A percentile compares a stretch with the other conserved stretches of the same genome.
Evolutionary conservation across 495 filamentous ascomycete genomes (phyloP).

Genomic region (Aspergillus kassunensis): DNA sequence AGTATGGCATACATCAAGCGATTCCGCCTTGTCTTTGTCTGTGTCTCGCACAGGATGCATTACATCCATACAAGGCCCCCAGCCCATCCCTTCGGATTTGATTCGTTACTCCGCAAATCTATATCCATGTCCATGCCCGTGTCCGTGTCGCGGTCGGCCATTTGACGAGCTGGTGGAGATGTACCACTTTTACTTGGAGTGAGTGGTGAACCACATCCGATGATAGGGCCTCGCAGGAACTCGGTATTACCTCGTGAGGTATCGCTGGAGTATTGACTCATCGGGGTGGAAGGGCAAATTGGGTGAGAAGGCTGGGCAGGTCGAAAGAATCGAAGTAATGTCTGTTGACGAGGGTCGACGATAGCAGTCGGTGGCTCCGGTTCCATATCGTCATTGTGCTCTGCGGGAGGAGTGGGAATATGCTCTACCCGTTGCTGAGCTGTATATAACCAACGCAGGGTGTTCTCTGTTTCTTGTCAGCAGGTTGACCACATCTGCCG

Average conservation of each 20-base stretch:
- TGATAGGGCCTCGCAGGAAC: slow-evolving; percentile 18
- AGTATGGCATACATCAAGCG: background rate
- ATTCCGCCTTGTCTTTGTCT: background rate
- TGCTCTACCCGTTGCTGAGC: slow-evolving; percentile 35
- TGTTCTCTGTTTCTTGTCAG: slow-evolving; percentile 37
- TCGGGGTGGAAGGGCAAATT: slow-evolving; percentile 1
- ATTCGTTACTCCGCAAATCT: slow-evolving; percentile 22
- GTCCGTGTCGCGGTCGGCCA: slow-evolving; percentile 43
- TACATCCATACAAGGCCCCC: slow-evolving; percentile 25
- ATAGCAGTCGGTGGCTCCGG: slow-evolving; percentile 24
- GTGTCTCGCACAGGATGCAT: background rate
- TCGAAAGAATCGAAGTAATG: slow-evolving; percentile 42
- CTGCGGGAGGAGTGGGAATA: slow-evolving; percentile 9
- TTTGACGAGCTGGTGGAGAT: slow-evolving; percentile 21
- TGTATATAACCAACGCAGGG: slow-evolving; percentile 44
- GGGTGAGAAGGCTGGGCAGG: slow-evolving; percentile 24
- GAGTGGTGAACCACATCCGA: slow-evolving; percentile 15
- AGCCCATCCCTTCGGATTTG: slow-evolving; percentile 15
- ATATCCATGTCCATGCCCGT: slow-evolving; percentile 49
- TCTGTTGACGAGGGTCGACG: slow-evolving; percentile 44
- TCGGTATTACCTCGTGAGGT: slow-evolving; percentile 16
- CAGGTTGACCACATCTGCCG: background rate
- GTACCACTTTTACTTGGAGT: slow-evolving; percentile 22
- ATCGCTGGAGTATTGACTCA: slow-evolving; percentile 15
- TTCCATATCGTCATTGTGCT: slow-evolving; percentile 30